Percentiles rank a stretch among this genome's conserved stretches.
phyloP scores from a whole-genome alignment of 139 green algal genomes.

The Picochlorum sp. region DNA sequence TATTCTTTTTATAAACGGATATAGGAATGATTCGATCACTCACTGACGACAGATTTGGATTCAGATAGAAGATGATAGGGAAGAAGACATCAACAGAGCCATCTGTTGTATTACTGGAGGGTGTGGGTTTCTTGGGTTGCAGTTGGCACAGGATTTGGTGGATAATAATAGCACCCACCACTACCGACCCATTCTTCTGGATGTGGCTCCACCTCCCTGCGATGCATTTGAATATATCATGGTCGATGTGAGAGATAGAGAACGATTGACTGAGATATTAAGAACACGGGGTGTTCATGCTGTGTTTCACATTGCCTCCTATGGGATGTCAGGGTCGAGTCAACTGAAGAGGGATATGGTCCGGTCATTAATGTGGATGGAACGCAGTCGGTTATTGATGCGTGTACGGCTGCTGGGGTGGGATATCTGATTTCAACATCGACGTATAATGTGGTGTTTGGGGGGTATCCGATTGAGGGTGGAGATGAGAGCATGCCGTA shows the following conservation, averaged over 20 bases:
- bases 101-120: no score
- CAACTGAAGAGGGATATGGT: conserved; percentile 12
- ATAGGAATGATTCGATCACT: no score
- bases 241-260: background rate
- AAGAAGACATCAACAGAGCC: no score
- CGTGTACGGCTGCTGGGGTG: conserved; percentile 26
- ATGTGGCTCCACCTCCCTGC: no score
- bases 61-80: no score
- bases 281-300: background rate
- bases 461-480: conserved; percentile 14
- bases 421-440: conserved; percentile 33
- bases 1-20: no score
- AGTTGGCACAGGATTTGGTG: no score
- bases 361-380: conserved; percentile 31
- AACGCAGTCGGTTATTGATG: conserved; percentile 26
- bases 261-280: background rate
- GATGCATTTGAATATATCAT: background rate
- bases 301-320: conserved; percentile 41
- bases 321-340: conserved; percentile 34
- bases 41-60: no score
- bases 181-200: no score
- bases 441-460: conserved; percentile 29
- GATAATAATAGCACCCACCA: no score
- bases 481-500: conserved; percentile 29
- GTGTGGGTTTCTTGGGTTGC: no score